These are phyloP conservation scores for Fusarium scirpi DNA, from an alignment of 2,329 filamentous ascomycete species.

Conservation along the genomic window DNA sequence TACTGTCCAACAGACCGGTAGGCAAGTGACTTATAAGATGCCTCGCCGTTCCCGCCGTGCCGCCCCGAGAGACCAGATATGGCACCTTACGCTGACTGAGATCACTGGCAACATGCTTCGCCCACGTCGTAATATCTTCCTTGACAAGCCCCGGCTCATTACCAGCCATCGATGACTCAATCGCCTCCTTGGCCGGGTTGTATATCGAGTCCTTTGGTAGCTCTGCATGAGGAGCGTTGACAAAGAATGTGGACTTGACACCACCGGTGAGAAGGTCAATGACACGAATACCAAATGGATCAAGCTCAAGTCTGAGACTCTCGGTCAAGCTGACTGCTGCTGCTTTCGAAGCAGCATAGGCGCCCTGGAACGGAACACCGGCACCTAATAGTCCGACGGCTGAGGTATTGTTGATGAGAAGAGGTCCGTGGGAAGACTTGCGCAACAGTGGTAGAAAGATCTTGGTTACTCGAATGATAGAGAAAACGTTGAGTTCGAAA, in stretches of 20 bases:
- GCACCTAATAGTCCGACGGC: constrained; percentile 7
- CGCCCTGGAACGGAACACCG: constrained; percentile 42
- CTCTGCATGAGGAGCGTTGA: not conserved
- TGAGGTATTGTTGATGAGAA: constrained; percentile 43
- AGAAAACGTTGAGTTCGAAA: constrained; percentile 48
- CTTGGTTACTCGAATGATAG: constrained; percentile 38
- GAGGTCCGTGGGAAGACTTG: constrained; percentile 17
- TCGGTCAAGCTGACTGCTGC: constrained; percentile 44
- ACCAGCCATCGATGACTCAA: constrained; percentile 26
- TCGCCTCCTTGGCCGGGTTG: constrained; percentile 26
- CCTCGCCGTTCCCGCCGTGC: constrained; percentile 6
- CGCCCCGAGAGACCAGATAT: constrained; percentile 20
- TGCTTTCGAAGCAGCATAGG: constrained; percentile 48
- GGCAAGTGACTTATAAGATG: constrained; percentile 22
- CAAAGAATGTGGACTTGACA: constrained; percentile 40
- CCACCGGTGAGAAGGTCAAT: constrained; percentile 45
- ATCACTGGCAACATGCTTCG: constrained; percentile 33
- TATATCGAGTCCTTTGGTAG: constrained; percentile 32
- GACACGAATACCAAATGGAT: constrained; percentile 45
- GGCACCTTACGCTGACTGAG: constrained; percentile 35
- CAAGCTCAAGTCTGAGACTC: constrained; percentile 43
- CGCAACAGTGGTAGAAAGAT: constrained; percentile 43
- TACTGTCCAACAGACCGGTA: constrained; percentile 13
- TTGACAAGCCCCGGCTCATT: constrained; percentile 1
- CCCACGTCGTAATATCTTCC: constrained; percentile 13